Percentiles rank a stretch among this genome's conserved stretches.
Conservation (phyloP, 2,329 filamentous ascomycete genomes). For the Onygenales sp. region DNA sequence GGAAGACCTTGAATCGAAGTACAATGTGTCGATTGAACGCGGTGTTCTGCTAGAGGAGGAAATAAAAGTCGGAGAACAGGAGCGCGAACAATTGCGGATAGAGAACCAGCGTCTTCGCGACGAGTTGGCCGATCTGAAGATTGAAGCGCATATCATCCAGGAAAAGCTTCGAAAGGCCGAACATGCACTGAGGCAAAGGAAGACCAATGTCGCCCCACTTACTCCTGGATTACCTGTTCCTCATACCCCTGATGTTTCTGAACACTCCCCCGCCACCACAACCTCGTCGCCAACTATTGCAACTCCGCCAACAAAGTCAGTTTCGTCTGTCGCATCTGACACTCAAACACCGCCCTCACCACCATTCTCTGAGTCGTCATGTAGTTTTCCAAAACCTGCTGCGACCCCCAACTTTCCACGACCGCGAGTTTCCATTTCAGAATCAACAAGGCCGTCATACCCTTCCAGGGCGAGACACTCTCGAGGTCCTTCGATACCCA, state of each 20-base stretch:
- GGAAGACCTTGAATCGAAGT: conserved; percentile 95
- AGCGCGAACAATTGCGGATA: conserved; percentile 80
- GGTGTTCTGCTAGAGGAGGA: conserved; percentile 92
- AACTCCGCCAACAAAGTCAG: conserved; percentile 69
- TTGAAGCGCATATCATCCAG: conserved; percentile 87
- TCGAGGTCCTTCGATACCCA: conserved; percentile 51
- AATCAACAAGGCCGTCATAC: conserved; percentile 43
- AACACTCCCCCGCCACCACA: conserved; percentile 70
- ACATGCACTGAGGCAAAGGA: conserved; percentile 38
- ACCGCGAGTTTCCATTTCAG: conserved; percentile 36
- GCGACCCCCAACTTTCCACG: conserved; percentile 41
- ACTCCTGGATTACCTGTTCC: conserved; percentile 40
- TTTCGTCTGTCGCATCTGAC: conserved; percentile 52
- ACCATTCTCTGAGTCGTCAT: conserved; percentile 79
- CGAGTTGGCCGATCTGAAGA: conserved; percentile 84
- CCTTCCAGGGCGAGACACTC: conserved; percentile 38
- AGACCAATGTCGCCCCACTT: conserved; percentile 41
- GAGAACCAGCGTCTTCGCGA: conserved; percentile 83
- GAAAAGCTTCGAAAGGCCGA: conserved; percentile 78
- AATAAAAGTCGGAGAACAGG: conserved; percentile 81
- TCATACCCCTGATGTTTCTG: conserved; percentile 50
- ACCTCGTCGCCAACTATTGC: conserved; percentile 82
- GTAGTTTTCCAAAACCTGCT: conserved; percentile 47
- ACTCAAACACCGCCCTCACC: conserved; percentile 83
- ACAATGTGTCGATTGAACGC: conserved; percentile 87